A percentile compares a stretch with the other conserved stretches of the same genome.
Evolutionary conservation across 108 stramenopile genomes (phyloP).

Genomic region (Stephanodiscus minutulus): DNA sequence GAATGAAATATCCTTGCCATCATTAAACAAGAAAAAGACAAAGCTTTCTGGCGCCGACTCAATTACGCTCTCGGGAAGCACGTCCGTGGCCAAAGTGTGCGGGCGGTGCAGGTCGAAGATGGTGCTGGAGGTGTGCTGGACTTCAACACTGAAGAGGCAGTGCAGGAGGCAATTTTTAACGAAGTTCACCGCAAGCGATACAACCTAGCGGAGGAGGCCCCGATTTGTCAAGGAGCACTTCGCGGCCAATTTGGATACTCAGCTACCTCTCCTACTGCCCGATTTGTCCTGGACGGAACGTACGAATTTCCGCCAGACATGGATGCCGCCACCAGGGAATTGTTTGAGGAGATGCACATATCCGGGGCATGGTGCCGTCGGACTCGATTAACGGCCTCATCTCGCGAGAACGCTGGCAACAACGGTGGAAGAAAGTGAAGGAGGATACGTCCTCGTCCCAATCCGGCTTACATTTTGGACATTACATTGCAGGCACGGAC

Average conservation of each 20-base stretch:
- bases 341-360: no score
- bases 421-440: conserved; percentile 5
- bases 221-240: conserved; percentile 10
- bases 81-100: neutral
- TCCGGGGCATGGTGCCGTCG: no score
- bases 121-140: neutral
- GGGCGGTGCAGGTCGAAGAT: conserved; percentile 12
- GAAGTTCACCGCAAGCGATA: neutral
- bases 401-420: neutral
- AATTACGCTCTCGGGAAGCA: conserved; percentile 12
- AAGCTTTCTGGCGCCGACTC: conserved; percentile 15
- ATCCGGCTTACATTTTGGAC: conserved; percentile 2
- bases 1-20: conserved; percentile 19
- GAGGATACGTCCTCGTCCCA: conserved; percentile 3
- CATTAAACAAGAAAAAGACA: conserved; percentile 15
- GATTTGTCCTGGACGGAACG: no score
- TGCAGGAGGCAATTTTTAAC: conserved; percentile 3
- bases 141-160: neutral
- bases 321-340: no score
- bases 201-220: conserved; percentile 11
- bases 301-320: no score
- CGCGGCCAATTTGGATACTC: conserved; percentile 14
- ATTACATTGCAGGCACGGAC: neutral
- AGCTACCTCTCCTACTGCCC: neutral
- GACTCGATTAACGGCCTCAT: no score